Base-by-base conservation (phyloP, 352 stramenopile species). In the Phytophthora pisi region DNA sequence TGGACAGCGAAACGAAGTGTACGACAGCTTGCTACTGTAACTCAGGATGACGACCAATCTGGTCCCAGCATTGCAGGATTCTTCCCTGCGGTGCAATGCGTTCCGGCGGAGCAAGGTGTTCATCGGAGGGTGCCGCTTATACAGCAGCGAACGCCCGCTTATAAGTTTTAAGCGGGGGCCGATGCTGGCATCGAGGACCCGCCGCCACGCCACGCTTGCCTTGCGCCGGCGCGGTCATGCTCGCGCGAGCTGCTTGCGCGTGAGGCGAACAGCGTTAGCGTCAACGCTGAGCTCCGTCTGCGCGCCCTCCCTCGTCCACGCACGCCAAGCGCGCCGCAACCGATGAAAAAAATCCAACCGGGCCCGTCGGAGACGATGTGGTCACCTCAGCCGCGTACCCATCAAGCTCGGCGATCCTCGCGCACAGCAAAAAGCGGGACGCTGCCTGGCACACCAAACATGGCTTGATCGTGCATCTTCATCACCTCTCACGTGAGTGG, bases 1-100 rank as follows among this genome's bases (percentile, higher is more conserved):
- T 68, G 61, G 61, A 68, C 43, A 68, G 24, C 43, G 20, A 68
- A 36, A 34, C 20, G 43, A 62, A 61, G 61, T 62, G 52, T 24
- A 31, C 46, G 51, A 59, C 58, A 65, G 47, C 36, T 34, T 20
- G 20, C 36, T n/a, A 60, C 52, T 46, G 49, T 36, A 24, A 16
- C 43, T 31, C 18, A 11, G 16, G 30, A 26, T 63, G 58, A 56
- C 23, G 28, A 56, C 45, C 20, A 38, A 43, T 26, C 26, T 43
- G 43, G 13, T 18, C 16, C 16, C 24, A 10, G 16, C 9, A 30
- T 30, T 30, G 34, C 31, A n/a, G 46, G 45, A 64, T 51, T 57
- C 36, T 30, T 45, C 47, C 11, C 23, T 53, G 20, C 10, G 47
- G 47, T 20, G 20, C 20, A 20, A 20, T 20, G 20, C 20, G 20